phyloP scores from a whole-genome alignment of 768 basidiomycete genomes.

The Calvatia gigantea region DNA sequence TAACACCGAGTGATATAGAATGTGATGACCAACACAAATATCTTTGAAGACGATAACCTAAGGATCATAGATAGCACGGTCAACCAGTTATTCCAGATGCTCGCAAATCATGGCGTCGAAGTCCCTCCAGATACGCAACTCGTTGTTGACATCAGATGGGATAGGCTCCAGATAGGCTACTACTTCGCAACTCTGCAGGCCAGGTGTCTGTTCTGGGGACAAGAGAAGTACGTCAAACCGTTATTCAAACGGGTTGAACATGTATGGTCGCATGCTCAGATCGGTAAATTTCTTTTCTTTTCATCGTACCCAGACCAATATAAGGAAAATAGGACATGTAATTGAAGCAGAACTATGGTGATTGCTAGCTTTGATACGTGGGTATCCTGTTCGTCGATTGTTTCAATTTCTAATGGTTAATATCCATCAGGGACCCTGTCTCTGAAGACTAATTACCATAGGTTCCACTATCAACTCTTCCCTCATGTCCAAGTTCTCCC shows the following conservation, averaged over 20 bases:
- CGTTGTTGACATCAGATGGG: conserved; percentile 11
- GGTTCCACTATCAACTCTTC: conserved; percentile 14
- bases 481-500: conserved; percentile 12
- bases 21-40: conserved; percentile 11
- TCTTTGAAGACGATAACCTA: conserved; percentile 4
- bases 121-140: conserved; percentile 11
- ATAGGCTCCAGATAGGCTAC: conserved; percentile 6
- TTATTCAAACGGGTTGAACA: conserved; percentile 10
- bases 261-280: conserved; percentile 11
- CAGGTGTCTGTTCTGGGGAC: conserved; percentile 12
- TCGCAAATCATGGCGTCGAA: background rate
- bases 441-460: background rate
- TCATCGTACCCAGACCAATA: background rate
- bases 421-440: background rate
- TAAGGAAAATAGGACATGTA: conserved; percentile 2
- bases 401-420: background rate
- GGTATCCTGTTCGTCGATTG: background rate
- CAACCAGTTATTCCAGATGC: background rate
- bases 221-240: conserved; percentile 6
- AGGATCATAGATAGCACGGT: background rate
- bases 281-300: conserved; percentile 1
- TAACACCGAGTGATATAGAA: background rate
- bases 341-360: conserved; percentile 15
- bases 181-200: conserved; percentile 11
- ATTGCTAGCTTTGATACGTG: background rate